A percentile compares a stretch with the other conserved stretches of the same genome.
These are phyloP conservation scores for Citrus hindsii DNA, from an alignment of 345 rosid genomes.

Conservation along the genomic window DNA sequence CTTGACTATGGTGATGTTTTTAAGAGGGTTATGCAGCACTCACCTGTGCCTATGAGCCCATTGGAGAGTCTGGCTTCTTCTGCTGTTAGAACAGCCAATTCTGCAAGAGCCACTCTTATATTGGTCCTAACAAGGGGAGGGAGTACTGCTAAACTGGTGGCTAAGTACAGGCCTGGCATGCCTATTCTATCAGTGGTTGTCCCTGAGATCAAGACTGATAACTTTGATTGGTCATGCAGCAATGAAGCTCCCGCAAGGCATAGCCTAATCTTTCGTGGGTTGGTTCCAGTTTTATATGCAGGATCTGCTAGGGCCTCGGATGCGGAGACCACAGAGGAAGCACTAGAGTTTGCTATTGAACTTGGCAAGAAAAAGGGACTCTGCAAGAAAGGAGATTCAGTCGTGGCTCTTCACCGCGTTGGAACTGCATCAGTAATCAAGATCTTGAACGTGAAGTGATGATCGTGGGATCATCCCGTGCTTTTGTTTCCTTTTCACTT, in stretches of 20 bases:
- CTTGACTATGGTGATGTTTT: constrained; percentile 80
- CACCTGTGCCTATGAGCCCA: constrained; percentile 96
- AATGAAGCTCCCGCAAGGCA: constrained; percentile 91
- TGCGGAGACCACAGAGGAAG: constrained; percentile 91
- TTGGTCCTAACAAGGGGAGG: constrained; percentile 94
- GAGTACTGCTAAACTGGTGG: constrained; percentile 90
- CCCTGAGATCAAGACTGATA: constrained; percentile 82
- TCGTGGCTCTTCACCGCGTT: constrained; percentile 84
- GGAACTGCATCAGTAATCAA: constrained; percentile 93
- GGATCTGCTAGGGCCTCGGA: constrained; percentile 90
- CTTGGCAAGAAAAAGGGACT: constrained; percentile 65
- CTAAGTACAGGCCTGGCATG: constrained; percentile 91
- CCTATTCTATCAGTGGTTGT: constrained; percentile 88
- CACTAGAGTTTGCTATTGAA: constrained; percentile 71
- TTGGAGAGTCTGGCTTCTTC: constrained; percentile 87
- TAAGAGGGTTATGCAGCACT: constrained; percentile 75
- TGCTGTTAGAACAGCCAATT: constrained; percentile 89
- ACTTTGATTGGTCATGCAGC: constrained; percentile 92
- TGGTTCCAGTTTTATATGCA: constrained; percentile 76
- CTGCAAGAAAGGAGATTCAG: constrained; percentile 80
- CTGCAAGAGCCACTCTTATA: constrained; percentile 76
- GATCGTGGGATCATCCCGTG: not conserved
- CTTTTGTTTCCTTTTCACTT: not conserved
- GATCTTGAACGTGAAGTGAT: constrained; percentile 74
- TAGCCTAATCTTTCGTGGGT: constrained; percentile 84